Conservation (phyloP, 441 rosid genomes). For the Theobroma grandiflorum region DNA sequence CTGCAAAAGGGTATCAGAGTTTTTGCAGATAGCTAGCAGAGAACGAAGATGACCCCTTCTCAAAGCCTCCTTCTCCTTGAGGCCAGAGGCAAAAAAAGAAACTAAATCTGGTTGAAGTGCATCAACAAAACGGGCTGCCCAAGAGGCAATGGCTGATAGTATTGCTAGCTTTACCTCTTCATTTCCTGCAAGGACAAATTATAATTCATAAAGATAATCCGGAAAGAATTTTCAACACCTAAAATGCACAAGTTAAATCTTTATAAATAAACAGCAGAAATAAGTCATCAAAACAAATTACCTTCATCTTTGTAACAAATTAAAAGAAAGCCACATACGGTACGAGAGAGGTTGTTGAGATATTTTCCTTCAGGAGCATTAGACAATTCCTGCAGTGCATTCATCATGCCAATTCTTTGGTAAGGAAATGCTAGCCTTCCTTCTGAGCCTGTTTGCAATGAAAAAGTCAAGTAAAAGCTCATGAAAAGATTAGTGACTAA, state of each 20-base stretch:
- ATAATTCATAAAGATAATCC: slow-evolving; percentile 3
- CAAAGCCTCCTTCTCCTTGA: slow-evolving; percentile 92
- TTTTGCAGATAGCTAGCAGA: slow-evolving; percentile 67
- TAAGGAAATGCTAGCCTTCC: slow-evolving; percentile 94
- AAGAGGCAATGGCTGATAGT: slow-evolving; percentile 74
- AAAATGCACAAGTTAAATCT: neutral
- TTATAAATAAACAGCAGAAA: neutral
- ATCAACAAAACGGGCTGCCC: slow-evolving; percentile 81
- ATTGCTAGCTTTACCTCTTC: slow-evolving; percentile 93
- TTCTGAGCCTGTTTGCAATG: slow-evolving; percentile 76
- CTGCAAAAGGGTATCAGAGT: slow-evolving; percentile 72
- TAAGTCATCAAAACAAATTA: slow-evolving; percentile 36
- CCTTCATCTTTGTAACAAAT: slow-evolving; percentile 93
- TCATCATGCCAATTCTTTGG: slow-evolving; percentile 94
- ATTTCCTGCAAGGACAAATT: slow-evolving; percentile 63
- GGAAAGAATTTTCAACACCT: neutral
- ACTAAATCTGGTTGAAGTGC: slow-evolving; percentile 73
- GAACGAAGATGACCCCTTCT: slow-evolving; percentile 97
- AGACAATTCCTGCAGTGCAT: slow-evolving; percentile 84
- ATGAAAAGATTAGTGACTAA: slow-evolving; percentile 21
- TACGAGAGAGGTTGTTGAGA: slow-evolving; percentile 61
- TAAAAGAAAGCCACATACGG: slow-evolving; percentile 71
- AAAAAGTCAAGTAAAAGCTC: slow-evolving; percentile 16
- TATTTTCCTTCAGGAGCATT: slow-evolving; percentile 91
- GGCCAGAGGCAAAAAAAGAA: slow-evolving; percentile 80